phyloP scores from a whole-genome alignment of 768 basidiomycete genomes.

The Lentinula edodes region DNA sequence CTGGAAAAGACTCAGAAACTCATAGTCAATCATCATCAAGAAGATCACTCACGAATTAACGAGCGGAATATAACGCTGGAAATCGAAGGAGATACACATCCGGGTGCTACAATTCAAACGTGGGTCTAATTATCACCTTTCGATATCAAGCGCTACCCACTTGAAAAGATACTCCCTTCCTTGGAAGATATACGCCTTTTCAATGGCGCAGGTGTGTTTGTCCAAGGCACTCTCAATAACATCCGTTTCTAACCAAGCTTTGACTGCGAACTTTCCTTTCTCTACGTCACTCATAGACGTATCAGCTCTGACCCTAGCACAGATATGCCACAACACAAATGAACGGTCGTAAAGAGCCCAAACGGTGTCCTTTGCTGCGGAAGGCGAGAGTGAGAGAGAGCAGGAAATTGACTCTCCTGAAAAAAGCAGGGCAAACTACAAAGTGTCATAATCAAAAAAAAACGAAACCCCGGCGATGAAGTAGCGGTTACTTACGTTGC shows the following conservation, averaged over 20 bases:
- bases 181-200: constrained; percentile 62
- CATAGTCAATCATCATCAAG: background rate
- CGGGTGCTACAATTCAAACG: constrained; percentile 40
- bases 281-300: constrained; percentile 35
- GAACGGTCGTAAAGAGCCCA: constrained; percentile 73
- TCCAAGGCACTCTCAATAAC: constrained; percentile 58
- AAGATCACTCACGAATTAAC: constrained; percentile 41
- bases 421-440: constrained; percentile 66
- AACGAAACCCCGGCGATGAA: background rate
- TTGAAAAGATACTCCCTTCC: constrained; percentile 75
- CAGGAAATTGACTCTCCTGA: constrained; percentile 58
- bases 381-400: constrained; percentile 28
- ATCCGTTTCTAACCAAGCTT: constrained; percentile 69
- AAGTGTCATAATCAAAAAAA: background rate
- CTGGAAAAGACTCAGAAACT: constrained; percentile 20
- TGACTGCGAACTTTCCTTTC: constrained; percentile 57
- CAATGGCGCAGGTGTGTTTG: constrained; percentile 60
- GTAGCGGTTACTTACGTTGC: constrained; percentile 46
- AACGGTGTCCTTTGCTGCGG: constrained; percentile 50
- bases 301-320: constrained; percentile 54
- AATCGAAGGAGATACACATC: constrained; percentile 67
- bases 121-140: background rate
- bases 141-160: constrained; percentile 33
- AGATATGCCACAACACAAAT: constrained; percentile 70
- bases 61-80: constrained; percentile 57